Conservation (phyloP, 768 basidiomycete genomes). For the Boletus tomentosulus region DNA sequence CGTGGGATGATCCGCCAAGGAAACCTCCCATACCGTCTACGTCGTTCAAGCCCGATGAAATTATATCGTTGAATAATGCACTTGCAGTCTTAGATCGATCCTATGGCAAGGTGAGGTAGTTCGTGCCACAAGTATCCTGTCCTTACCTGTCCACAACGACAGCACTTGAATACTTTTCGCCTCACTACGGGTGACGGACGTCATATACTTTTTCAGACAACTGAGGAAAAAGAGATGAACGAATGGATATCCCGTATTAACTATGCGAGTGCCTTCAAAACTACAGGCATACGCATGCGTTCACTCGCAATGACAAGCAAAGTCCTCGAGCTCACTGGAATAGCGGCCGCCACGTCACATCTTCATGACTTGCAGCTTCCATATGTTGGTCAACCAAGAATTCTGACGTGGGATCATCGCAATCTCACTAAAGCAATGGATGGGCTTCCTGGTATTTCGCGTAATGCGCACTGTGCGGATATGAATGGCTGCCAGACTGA, state of each 20-base stretch:
- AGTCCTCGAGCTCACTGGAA: slow-evolving; percentile 74
- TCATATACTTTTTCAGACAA: slow-evolving; percentile 75
- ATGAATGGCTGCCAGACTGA: slow-evolving; percentile 19
- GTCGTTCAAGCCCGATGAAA: slow-evolving; percentile 77
- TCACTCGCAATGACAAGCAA: slow-evolving; percentile 61
- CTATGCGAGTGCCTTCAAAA: slow-evolving; percentile 90
- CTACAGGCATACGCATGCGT: slow-evolving; percentile 78
- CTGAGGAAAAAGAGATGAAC: slow-evolving; percentile 68
- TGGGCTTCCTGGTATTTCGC: slow-evolving; percentile 22
- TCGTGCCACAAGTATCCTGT: background rate
- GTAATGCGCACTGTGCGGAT: slow-evolving; percentile 26
- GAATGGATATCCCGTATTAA: slow-evolving; percentile 92
- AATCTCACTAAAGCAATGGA: slow-evolving; percentile 38
- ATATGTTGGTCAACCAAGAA: slow-evolving; percentile 20
- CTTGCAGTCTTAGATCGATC: slow-evolving; percentile 78
- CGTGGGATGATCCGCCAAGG: slow-evolving; percentile 38
- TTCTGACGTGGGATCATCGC: slow-evolving; percentile 41
- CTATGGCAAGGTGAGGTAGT: slow-evolving; percentile 63
- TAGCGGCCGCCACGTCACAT: slow-evolving; percentile 83
- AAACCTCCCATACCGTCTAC: slow-evolving; percentile 37
- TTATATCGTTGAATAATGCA: slow-evolving; percentile 70
- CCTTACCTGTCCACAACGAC: slow-evolving; percentile 1
- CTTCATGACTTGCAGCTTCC: slow-evolving; percentile 60
- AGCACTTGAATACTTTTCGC: slow-evolving; percentile 71
- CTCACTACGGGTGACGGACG: slow-evolving; percentile 74